Evolutionary conservation across 768 basidiomycete genomes (phyloP), one percentile per base, ranked within the genome.

Genomic region (Russula griseocarnosa): DNA sequence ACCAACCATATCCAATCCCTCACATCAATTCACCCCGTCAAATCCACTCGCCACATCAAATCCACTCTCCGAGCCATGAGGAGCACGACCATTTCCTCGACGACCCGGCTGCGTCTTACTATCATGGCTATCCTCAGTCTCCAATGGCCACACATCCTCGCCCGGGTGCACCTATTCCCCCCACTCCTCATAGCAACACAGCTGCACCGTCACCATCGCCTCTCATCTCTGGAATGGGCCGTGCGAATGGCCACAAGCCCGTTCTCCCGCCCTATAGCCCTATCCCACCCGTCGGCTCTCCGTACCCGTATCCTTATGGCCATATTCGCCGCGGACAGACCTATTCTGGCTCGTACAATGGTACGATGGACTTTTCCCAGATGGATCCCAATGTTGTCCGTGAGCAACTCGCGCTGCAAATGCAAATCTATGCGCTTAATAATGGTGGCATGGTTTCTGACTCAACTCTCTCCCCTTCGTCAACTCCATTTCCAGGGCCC

Each of bases 231-330:
- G 79, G 78, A 47, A 78, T 77, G 61, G 81, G 81, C 62, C 73
- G 57, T 75, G 73, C 46, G 75, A 78, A 62, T 55, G 60, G 62
- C 62, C 70, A 28, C 71, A 71, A 65, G 67, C 74, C 66, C 16
- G 73, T 75, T 5, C 70, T 76, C 36, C 76, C 77, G 1, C 75
- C 78, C 0, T 80, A 79, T 67, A 86, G 83, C 65, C 83, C 85
- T 0, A 76, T 83, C 3, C 78, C 79, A 10, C 82, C 82, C 6
- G 81, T 77, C 5, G 88, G 90, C 10, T 92, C 90, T 5, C 90
- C 90, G 2, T 91, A 89, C 63, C 90, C 90, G 0, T 88, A 84
- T 72, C 88, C 88, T 0, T 92, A 85, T 74, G 79, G 81, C 18
- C 89, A 90, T 61, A 85, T 91, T 50, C 83, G 83, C 26, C 82